Evolutionary conservation across 192 early-diverging fungal species (phyloP).

Genomic region (Phlyctochytrium bullatum): DNA sequence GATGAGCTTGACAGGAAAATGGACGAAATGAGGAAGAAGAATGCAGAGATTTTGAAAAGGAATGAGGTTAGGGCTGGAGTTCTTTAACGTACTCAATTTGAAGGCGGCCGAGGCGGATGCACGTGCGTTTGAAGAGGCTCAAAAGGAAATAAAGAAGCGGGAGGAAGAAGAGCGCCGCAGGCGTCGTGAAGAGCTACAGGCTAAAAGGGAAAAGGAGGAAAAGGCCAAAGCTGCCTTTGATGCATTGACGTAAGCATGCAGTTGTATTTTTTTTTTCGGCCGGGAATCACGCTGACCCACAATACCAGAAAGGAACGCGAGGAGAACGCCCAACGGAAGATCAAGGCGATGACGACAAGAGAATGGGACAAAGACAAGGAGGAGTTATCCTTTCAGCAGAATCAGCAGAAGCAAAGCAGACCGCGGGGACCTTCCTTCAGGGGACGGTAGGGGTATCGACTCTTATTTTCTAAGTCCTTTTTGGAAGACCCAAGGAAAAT

Average conservation of each 20-base stretch:
- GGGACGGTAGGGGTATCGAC: too few species aligned
- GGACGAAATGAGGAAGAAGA: slow-evolving; percentile 6
- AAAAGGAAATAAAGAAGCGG: slow-evolving; percentile 1
- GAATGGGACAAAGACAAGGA: slow-evolving; percentile 5
- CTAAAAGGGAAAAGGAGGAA: neutral
- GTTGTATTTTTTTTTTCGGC: slow-evolving; percentile 1
- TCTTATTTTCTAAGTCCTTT: too few species aligned
- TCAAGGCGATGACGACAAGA: neutral
- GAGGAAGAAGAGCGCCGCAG: neutral
- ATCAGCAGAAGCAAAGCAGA: too few species aligned
- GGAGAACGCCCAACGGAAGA: neutral
- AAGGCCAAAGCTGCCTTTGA: slow-evolving; percentile 6
- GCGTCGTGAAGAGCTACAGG: neutral
- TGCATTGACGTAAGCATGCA: neutral
- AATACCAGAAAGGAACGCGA: neutral
- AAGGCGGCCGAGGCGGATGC: slow-evolving; percentile 1
- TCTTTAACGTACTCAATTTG: neutral
- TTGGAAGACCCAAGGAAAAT: too few species aligned
- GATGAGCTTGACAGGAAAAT: slow-evolving; percentile 5
- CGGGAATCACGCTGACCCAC: too few species aligned
- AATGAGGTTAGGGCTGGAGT: neutral
- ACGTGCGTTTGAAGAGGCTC: neutral
- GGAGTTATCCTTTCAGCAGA: too few species aligned
- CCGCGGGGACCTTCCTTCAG: too few species aligned
- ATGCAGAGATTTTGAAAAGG: slow-evolving; percentile 5